A percentile compares a stretch with the other conserved stretches of the same genome.
Evolutionary conservation across 768 basidiomycete genomes (phyloP).

Genomic region (Boletus rufocinnamomeus): DNA sequence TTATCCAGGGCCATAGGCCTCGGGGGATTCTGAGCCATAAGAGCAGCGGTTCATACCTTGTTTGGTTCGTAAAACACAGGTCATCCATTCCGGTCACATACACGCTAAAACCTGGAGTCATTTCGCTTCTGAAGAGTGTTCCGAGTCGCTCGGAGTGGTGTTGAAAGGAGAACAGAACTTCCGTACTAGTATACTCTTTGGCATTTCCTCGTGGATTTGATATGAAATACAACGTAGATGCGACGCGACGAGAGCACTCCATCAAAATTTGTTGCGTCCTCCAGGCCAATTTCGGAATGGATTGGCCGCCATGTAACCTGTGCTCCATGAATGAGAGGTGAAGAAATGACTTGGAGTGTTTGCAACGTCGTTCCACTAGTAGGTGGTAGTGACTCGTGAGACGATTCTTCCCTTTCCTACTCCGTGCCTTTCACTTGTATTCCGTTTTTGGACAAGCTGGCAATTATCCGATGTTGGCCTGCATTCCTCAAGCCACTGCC

Average conservation of each 20-base stretch:
- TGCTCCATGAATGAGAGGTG: no score
- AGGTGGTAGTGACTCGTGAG: not conserved
- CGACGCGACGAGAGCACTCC: not conserved
- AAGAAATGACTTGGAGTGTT: no score
- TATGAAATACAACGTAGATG: not conserved
- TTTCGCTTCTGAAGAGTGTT: not conserved
- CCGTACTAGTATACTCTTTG: no score
- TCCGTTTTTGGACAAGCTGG: no score
- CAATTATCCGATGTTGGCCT: not conserved
- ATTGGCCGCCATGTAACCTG: no score
- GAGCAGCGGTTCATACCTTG: not conserved
- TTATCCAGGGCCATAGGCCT: not conserved
- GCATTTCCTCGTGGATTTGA: not conserved
- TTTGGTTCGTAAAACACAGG: not conserved
- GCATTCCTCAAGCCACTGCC: not conserved
- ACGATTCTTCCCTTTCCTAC: no score
- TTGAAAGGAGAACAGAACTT: not conserved
- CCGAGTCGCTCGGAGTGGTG: not conserved
- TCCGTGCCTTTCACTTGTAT: no score
- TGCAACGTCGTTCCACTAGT: not conserved
- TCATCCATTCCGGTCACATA: not conserved
- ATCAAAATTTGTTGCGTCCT: not conserved
- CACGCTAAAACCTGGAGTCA: not conserved
- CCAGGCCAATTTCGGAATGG: not conserved
- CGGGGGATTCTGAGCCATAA: not conserved